Base-by-base conservation (phyloP, 805 yeast species). In the Candida ficus region DNA sequence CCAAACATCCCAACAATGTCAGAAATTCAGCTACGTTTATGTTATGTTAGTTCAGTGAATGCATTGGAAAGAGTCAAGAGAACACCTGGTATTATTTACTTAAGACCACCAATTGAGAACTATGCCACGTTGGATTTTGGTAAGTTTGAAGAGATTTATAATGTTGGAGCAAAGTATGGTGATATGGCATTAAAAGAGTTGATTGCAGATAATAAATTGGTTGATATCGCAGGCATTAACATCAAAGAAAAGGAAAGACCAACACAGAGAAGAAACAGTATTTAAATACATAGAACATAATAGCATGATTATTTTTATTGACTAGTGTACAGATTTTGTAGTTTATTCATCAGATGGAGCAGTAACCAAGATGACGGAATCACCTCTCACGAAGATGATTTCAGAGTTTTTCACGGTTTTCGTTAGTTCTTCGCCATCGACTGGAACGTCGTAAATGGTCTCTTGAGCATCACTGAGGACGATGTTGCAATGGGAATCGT, bases 361-460 rank as follows among this genome's bases (percentile, higher is more conserved):
- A 39, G 83, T 79, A 39, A 93, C 81, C 51, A 90, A 72, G 37
- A 95, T 87, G 33, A 93, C 98, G 3, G 95, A 80, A 64, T 93
- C 99, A n/a, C 99, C 99, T 67, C 99, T 81, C 13, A 93, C 90
- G 64, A 91, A 91, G 32, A 93, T 80, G 89, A 93, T 86, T 41
- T 87, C 96, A 14, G 88, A 75, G 46, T 73, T 72, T 56, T 80
- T 83, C 18, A 70, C 70, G 19, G 30, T 42, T 26, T 46, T 38
- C 14, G 36, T 43, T 38, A 57, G 42, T 27, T 65, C 66, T n/a
- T 48, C 53, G 34, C 70, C 72, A 23, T 65, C 75, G 5, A 71
- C 79, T 25, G 69, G 73, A 13, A 80, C 54, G 29, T 70, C 68
- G 59, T 76, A 86, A 29, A 90, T 78, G 2, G 84, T 85, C 58